Base-by-base conservation (phyloP, 148 eudicot genomes). In the Persicaria maculosa region DNA sequence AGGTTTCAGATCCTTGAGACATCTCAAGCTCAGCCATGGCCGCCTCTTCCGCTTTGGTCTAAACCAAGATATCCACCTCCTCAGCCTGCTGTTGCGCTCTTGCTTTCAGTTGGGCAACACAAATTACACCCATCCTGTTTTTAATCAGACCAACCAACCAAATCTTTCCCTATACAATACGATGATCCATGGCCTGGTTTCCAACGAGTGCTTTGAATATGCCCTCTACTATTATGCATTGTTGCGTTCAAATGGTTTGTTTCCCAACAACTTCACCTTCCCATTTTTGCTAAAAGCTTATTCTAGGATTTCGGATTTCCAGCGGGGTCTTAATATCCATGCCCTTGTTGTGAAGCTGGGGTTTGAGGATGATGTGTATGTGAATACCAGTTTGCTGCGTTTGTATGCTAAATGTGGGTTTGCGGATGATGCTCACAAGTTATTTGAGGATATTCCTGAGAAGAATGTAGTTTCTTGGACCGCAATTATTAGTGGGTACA, bases 401-500 rank as follows among this genome's bases (percentile, higher is more conserved):
- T 79, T 87, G 83, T 87, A 89, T 72, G 76, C 85, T 0, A 83
- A 76, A 22, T 74, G 82, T 72, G 88, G 85, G 43, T 16, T 50
- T 31, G 55, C 85, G 17, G 74, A 48, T 11, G 78, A 81, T 72
- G 92, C 90, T 6, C 85, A 62, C 55, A 82, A 86, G 74, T 81
- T 86, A 83, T 88, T 88, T 77, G 92, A 86, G 68, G 81, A 79
- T 22, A 88, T 86, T 75, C 80, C 74, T 54, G 83, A 83, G 40
- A 83, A 74, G 75, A 81, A 75, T 77, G 81, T 83, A 4, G 85
- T 85, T 17, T 80, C 85, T 40, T 88, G 85, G 87, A 81, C 83
- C 15, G 85, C 83, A 40, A 82, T 87, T 47, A 85, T 89, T 68
- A 81, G 83, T 72, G 93, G 87, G 50, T 87, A 85, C 74, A 77